Conservation (phyloP, 2,329 filamentous ascomycete genomes). For the Taxawa tesnikishii region DNA sequence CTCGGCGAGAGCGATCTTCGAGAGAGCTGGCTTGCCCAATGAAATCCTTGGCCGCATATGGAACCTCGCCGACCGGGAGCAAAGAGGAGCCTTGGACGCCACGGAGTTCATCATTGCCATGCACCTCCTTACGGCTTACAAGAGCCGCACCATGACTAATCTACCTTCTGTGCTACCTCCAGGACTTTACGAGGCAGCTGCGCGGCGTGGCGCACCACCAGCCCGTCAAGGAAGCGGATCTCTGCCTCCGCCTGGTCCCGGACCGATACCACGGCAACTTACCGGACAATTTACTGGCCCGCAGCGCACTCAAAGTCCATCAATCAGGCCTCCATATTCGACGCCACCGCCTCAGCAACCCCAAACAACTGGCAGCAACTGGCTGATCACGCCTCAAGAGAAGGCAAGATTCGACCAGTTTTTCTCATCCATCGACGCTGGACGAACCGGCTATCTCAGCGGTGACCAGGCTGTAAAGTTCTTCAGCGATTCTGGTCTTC, state of each 20-base stretch:
- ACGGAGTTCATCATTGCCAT: constrained; percentile 97
- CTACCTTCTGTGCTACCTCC: constrained; percentile 73
- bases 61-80: constrained; percentile 88
- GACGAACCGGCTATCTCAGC: constrained; percentile 69
- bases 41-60: constrained; percentile 90
- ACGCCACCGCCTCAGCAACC: constrained; percentile 36
- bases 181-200: constrained; percentile 80
- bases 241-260: constrained; percentile 31
- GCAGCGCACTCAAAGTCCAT: constrained; percentile 48
- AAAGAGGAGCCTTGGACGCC: constrained; percentile 71
- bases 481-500: constrained; percentile 80
- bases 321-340: constrained; percentile 38
- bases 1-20: constrained; percentile 85
- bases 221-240: constrained; percentile 36
- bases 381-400: constrained; percentile 72
- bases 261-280: constrained; percentile 71
- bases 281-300: too few relatives aligned
- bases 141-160: constrained; percentile 65
- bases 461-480: constrained; percentile 92
- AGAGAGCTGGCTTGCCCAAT: constrained; percentile 80
- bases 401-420: constrained; percentile 81
- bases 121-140: constrained; percentile 89
- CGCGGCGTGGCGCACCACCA: constrained; percentile 46
- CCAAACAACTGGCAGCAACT: constrained; percentile 52
- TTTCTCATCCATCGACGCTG: constrained; percentile 72